These are phyloP conservation scores for Paramecium primaurelia DNA, from an alignment of 73 alveolate species.

Conservation along the genomic window DNA sequence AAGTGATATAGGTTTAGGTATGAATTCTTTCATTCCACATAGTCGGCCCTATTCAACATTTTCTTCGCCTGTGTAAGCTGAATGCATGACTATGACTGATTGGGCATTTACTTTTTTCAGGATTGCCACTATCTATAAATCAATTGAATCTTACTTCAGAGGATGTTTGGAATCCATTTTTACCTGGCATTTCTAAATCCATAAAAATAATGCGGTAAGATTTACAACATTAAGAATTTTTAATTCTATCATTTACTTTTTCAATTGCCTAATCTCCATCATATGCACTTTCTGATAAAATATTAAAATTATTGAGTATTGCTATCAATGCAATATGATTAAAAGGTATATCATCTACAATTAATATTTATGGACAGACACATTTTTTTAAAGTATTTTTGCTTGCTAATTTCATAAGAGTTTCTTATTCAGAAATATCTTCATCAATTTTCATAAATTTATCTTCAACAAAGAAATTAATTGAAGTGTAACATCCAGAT, in stretches of 20 bases:
- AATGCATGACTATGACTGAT: not conserved
- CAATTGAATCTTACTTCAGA: not conserved
- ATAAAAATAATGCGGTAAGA: not conserved
- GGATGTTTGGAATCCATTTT: constrained; percentile 18
- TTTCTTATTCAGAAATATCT: not conserved
- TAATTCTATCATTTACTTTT: not conserved
- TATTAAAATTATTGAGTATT: not conserved
- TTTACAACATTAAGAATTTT: not conserved
- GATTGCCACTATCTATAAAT: not conserved
- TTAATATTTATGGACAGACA: not conserved
- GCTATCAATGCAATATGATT: constrained; percentile 23
- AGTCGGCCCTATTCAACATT: not conserved
- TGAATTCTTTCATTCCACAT: constrained; percentile 22
- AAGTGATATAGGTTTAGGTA: not conserved
- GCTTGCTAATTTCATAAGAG: not conserved
- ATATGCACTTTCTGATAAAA: not conserved
- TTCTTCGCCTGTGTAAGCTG: constrained; percentile 26
- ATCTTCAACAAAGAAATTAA: not conserved
- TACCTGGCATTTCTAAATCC: constrained; percentile 44
- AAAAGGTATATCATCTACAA: constrained; percentile 38
- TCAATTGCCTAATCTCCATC: constrained; percentile 27
- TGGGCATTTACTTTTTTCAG: not conserved
- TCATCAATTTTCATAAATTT: not conserved
- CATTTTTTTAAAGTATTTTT: not conserved
- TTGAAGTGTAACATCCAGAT: not conserved